Percentiles rank a stretch among this genome's conserved stretches.
These are phyloP conservation scores for Lathyrus sativus DNA, from an alignment of 306 rosid genomes.

Conservation along the genomic window DNA sequence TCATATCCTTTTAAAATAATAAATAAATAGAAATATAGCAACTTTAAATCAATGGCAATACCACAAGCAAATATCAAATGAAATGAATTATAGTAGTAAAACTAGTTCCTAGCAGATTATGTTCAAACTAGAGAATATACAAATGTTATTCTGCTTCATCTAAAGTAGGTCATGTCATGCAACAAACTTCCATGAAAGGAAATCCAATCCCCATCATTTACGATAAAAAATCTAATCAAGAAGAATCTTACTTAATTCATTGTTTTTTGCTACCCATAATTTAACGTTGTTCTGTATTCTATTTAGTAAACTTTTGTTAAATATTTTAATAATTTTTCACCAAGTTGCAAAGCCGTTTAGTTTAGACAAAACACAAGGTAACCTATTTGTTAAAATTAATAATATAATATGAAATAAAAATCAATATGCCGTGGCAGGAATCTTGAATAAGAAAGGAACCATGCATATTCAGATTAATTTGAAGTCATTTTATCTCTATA, in stretches of 20 bases:
- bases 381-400: neutral
- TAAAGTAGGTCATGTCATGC: neutral
- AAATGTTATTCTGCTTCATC: neutral
- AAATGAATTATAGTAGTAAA: neutral
- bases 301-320: neutral
- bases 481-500: constrained; percentile 20
- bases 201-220: no score
- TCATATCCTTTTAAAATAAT: no score
- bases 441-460: constrained; percentile 17
- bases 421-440: neutral
- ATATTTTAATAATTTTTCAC: constrained; percentile 11
- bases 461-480: neutral
- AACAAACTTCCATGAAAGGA: no score
- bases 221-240: no score
- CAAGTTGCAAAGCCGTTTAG: neutral
- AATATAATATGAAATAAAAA: no score
- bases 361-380: neutral
- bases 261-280: no score
- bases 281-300: no score
- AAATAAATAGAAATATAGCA: no score
- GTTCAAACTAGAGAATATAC: neutral
- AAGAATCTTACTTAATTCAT: no score
- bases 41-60: neutral
- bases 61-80: neutral
- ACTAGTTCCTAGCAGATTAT: neutral